Evolutionary conservation across 106 monocot species (phyloP).

Genomic region (Agapanthus africanus): DNA sequence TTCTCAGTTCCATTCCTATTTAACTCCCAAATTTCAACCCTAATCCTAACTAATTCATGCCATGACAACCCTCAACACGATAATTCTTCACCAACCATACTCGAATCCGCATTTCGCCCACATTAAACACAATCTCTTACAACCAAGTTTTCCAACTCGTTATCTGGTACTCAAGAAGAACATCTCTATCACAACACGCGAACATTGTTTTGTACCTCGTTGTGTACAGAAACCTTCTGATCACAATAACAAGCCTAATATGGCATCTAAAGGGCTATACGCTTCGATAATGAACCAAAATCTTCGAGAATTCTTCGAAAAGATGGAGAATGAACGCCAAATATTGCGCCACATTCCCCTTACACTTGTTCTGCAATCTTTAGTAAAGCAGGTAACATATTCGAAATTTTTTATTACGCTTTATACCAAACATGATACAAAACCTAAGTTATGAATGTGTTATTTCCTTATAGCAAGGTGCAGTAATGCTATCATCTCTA

Average conservation of each 20-base stretch:
- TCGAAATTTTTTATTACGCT: neutral
- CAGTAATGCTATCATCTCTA: neutral
- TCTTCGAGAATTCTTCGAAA: neutral
- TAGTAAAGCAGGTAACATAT: neutral
- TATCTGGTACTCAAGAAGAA: constrained; percentile 1
- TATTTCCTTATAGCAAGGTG: neutral
- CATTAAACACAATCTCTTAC: neutral
- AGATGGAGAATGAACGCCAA: neutral
- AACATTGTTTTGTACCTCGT: neutral
- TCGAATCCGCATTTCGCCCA: neutral
- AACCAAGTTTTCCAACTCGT: neutral
- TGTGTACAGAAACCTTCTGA: neutral
- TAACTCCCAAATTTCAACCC: neutral
- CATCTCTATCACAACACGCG: neutral
- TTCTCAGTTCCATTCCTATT: neutral
- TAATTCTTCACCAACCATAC: neutral
- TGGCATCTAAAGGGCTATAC: neutral
- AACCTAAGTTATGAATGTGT: neutral
- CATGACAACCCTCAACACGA: neutral
- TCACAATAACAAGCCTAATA: neutral
- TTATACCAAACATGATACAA: neutral
- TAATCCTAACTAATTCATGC: neutral
- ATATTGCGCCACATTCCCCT: neutral
- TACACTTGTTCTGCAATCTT: neutral
- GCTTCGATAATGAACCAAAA: neutral